Evolutionary conservation across 305 asterid genomes (phyloP).

Genomic region (Andrographis paniculata): DNA sequence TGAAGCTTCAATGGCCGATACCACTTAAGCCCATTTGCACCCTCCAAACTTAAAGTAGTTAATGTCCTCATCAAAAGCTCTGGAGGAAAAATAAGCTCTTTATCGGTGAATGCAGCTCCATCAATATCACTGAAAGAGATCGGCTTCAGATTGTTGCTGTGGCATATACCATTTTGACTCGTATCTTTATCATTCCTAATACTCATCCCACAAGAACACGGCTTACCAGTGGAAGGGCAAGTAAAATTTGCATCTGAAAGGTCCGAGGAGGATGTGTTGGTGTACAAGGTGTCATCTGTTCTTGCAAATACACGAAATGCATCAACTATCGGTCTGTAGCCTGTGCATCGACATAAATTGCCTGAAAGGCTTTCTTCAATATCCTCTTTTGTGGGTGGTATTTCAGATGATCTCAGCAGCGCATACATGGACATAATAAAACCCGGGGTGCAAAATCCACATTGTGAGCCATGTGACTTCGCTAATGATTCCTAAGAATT

Average conservation of each 20-base stretch:
- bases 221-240: constrained; percentile 96
- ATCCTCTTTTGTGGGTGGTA: constrained; percentile 65
- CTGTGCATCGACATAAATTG: constrained; percentile 94
- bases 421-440: constrained; percentile 95
- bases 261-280: constrained; percentile 29
- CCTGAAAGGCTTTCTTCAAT: constrained; percentile 96
- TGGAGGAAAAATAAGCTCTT: constrained; percentile 91
- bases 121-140: constrained; percentile 55
- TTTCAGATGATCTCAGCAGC: constrained; percentile 60
- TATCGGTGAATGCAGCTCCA: constrained; percentile 66
- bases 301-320: constrained; percentile 82
- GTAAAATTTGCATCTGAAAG: constrained; percentile 36
- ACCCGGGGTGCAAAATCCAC: constrained; percentile 99
- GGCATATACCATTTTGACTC: constrained; percentile 19
- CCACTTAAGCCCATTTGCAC: constrained; percentile 74
- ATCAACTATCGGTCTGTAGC: constrained; percentile 89
- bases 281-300: constrained; percentile 65
- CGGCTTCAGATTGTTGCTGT: constrained; percentile 32
- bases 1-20: constrained; percentile 67
- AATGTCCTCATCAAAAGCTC: constrained; percentile 62
- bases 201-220: constrained; percentile 69
- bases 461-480: constrained; percentile 84
- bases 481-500: constrained; percentile 77
- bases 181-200: constrained; percentile 25
- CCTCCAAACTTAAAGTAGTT: constrained; percentile 44